Conservation (phyloP, 768 basidiomycete genomes). For the Tylopilus sp. region DNA sequence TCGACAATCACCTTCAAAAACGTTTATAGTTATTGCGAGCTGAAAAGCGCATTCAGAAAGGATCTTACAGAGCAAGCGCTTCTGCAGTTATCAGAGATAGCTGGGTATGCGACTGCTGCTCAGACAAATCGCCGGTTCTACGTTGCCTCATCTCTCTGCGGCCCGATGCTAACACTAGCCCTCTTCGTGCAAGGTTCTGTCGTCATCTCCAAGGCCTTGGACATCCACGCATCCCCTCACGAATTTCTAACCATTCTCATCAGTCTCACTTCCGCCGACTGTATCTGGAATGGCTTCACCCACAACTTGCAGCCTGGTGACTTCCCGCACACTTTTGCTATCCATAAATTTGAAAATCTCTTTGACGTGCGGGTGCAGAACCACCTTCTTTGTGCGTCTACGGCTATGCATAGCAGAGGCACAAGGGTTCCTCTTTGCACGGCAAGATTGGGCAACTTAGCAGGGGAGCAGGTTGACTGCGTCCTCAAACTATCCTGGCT, state of each 20-base stretch:
- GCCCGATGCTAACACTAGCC: background rate
- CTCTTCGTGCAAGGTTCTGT: background rate
- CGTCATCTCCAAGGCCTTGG: background rate
- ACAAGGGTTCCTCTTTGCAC: background rate
- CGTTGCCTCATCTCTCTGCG: background rate
- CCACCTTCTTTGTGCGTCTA: background rate
- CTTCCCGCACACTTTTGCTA: no score
- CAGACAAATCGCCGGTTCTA: background rate
- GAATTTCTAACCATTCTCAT: background rate
- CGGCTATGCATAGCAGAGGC: background rate
- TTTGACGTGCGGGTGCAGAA: no score
- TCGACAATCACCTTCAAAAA: background rate
- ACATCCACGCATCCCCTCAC: background rate
- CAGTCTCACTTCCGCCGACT: background rate
- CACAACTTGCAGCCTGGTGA: no score
- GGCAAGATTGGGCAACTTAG: no score
- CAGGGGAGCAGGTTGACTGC: no score
- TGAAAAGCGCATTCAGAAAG: background rate
- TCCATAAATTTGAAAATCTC: no score
- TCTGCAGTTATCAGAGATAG: background rate
- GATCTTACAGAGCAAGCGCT: background rate
- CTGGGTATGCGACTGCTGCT: background rate
- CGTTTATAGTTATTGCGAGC: background rate
- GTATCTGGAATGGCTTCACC: background rate
- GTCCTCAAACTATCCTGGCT: background rate